Evolutionary conservation across 2,329 filamentous ascomycete genomes (phyloP).

Genomic region (Keithomyces neogunnii): DNA sequence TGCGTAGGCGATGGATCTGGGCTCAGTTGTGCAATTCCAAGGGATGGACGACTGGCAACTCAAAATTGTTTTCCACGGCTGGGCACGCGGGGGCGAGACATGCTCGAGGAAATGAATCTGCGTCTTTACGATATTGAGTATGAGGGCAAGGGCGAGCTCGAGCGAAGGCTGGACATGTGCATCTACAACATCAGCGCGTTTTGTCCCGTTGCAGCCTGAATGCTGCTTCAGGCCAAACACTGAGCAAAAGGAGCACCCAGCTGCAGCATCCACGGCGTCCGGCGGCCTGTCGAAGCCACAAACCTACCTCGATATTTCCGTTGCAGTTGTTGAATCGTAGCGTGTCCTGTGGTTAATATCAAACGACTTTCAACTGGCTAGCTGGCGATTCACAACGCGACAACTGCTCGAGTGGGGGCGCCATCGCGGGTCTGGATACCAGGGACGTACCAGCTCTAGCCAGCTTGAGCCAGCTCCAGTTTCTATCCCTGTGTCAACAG

Average conservation of each 20-base stretch:
- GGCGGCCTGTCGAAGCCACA: background rate
- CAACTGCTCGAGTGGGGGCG: slow-evolving; percentile 4
- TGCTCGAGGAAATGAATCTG: background rate
- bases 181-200: background rate
- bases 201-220: too few species aligned
- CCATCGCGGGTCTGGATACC: slow-evolving; percentile 5
- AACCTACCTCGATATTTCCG: too few species aligned
- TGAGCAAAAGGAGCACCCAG: background rate
- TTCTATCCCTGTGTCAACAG: slow-evolving; percentile 34
- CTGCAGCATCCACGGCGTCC: too few species aligned
- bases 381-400: slow-evolving; percentile 14
- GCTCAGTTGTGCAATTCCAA: slow-evolving; percentile 2
- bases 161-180: background rate
- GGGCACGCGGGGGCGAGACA: background rate
- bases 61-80: background rate
- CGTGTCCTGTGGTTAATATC: slow-evolving; percentile 3
- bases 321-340: background rate
- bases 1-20: slow-evolving; percentile 4
- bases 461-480: background rate
- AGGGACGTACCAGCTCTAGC: slow-evolving; percentile 1
- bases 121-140: too few species aligned
- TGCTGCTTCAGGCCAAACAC: background rate
- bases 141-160: too few species aligned
- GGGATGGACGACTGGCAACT: background rate
- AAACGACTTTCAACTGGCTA: background rate